Evolutionary conservation across 2,329 filamentous ascomycete species (phyloP).

Genomic region (Aureobasidium pullulans): DNA sequence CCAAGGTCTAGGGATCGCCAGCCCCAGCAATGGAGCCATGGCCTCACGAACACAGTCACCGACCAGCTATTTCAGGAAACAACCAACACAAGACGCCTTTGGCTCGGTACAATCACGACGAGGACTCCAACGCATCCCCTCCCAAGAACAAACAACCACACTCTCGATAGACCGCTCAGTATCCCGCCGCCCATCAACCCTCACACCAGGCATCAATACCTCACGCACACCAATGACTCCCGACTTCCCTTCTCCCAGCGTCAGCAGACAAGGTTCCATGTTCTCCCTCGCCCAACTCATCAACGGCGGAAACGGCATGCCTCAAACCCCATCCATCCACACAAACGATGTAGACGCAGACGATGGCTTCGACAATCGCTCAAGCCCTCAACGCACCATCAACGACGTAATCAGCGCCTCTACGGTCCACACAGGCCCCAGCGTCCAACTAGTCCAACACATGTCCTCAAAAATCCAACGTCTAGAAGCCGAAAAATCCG

Average conservation of each 20-base stretch:
- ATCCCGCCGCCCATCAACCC: conserved; percentile 25
- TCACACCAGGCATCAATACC: conserved; percentile 17
- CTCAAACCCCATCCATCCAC: conserved; percentile 41
- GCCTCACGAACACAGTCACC: conserved; percentile 28
- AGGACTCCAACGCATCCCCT: conserved; percentile 7
- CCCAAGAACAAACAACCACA: conserved; percentile 11
- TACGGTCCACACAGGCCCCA: conserved; percentile 82
- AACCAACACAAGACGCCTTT: conserved; percentile 31
- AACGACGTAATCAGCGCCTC: conserved; percentile 50
- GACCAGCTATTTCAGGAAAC: conserved; percentile 32
- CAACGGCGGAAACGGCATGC: conserved; percentile 26
- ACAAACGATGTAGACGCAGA: conserved; percentile 47
- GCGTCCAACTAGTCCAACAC: conserved; percentile 88
- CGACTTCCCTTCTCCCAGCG: conserved; percentile 20
- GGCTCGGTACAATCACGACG: conserved; percentile 24
- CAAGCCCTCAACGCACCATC: conserved; percentile 60
- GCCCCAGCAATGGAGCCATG: conserved; percentile 18
- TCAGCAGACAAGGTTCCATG: conserved; percentile 41
- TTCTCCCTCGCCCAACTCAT: conserved; percentile 27
- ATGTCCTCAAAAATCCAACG: conserved; percentile 91
- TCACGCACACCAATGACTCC: conserved; percentile 13
- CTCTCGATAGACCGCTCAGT: conserved; percentile 26
- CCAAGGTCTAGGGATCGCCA: conserved; percentile 19
- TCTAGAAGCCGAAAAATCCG: conserved; percentile 85
- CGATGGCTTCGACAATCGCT: conserved; percentile 48